These are phyloP conservation scores for Hypoxylon lenormandii DNA, from an alignment of 495 filamentous ascomycete species.

Conservation along the genomic window DNA sequence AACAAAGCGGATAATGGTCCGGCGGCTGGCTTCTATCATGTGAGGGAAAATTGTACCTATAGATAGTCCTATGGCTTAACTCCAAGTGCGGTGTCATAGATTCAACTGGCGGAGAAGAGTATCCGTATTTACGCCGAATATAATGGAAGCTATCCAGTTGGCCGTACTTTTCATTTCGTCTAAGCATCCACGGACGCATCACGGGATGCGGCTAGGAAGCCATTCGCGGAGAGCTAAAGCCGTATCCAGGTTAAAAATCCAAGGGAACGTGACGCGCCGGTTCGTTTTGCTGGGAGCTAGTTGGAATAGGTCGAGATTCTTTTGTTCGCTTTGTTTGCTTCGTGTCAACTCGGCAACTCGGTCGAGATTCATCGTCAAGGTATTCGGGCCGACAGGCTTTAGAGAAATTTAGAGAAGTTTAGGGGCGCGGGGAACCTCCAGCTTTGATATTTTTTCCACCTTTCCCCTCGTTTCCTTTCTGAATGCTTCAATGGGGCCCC, in stretches of 20 bases:
- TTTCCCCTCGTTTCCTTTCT: not conserved
- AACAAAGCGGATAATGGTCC: not conserved
- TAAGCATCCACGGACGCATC: no score
- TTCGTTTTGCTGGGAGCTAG: not conserved
- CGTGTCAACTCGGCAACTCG: no score
- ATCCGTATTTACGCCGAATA: constrained; percentile 40
- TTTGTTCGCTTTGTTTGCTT: not conserved
- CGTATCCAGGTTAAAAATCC: constrained; percentile 22
- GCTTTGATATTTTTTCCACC: constrained; percentile 6
- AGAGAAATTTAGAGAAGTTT: constrained; percentile 23
- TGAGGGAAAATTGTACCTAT: not conserved
- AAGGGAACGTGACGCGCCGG: constrained; percentile 2
- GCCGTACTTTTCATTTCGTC: not conserved
- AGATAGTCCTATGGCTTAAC: constrained; percentile 5
- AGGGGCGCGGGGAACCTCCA: constrained; percentile 36
- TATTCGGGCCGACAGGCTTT: constrained; percentile 38
- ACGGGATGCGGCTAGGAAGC: constrained; percentile 25
- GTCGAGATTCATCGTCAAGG: no score
- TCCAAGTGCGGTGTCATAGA: constrained; percentile 6
- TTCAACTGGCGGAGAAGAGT: constrained; percentile 11
- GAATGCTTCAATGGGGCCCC: constrained; percentile 28
- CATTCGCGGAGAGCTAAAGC: constrained; percentile 17
- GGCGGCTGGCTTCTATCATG: constrained; percentile 2
- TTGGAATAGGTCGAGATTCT: constrained; percentile 1
- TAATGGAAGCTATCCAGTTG: constrained; percentile 13